phyloP scores from a whole-genome alignment of 371 early-diverging fungal species.

The Mortierella sp. region DNA sequence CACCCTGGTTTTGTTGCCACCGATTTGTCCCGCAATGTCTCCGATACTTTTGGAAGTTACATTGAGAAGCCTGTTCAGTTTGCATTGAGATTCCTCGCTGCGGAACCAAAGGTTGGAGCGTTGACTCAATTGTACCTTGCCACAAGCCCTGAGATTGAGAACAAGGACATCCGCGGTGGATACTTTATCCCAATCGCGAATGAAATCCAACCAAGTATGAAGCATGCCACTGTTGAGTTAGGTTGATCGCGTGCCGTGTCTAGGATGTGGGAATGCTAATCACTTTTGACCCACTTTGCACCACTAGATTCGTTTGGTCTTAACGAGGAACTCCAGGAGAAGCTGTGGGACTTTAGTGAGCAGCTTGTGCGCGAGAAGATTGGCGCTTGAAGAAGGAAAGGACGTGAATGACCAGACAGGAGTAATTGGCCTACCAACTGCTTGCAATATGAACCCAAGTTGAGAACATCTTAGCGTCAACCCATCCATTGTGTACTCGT shows the following conservation, averaged over 20 bases:
- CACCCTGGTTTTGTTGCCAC: slow-evolving; percentile 75
- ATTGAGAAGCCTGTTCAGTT: slow-evolving; percentile 2
- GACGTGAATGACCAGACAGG: no score
- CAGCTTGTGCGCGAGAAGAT: slow-evolving; percentile 55
- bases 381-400: slow-evolving; percentile 6
- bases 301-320: slow-evolving; percentile 28
- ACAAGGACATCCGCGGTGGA: slow-evolving; percentile 61
- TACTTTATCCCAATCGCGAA: slow-evolving; percentile 58
- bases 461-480: no score
- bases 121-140: slow-evolving; percentile 73
- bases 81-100: slow-evolving; percentile 23
- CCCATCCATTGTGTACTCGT: no score
- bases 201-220: slow-evolving; percentile 28
- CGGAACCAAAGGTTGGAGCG: slow-evolving; percentile 62
- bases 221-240: no score
- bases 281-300: not conserved
- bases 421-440: no score
- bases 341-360: slow-evolving; percentile 58
- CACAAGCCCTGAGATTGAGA: slow-evolving; percentile 68
- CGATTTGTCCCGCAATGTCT: slow-evolving; percentile 3
- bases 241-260: no score
- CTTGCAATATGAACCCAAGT: no score
- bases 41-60: not conserved
- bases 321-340: slow-evolving; percentile 51
- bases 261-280: not conserved